These are phyloP conservation scores for Dendrostoma leiphaemia DNA, from an alignment of 2,329 filamentous ascomycete species.

Conservation along the genomic window DNA sequence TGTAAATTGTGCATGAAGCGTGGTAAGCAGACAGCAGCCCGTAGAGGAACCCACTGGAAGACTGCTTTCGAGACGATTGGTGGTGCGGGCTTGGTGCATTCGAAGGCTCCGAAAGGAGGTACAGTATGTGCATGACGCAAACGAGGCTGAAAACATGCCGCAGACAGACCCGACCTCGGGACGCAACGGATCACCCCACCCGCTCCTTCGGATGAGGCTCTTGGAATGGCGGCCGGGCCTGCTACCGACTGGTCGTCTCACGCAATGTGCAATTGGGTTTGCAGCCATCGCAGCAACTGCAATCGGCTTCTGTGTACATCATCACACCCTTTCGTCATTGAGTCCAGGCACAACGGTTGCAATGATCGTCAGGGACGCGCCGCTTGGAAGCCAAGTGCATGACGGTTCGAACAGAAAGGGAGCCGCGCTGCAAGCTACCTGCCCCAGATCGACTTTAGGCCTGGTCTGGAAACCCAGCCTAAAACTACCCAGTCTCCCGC, in stretches of 20 bases:
- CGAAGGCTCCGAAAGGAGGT: too few relatives aligned
- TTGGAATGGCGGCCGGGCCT: too few relatives aligned
- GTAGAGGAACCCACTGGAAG: too few relatives aligned
- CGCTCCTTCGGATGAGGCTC: background rate
- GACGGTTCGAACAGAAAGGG: background rate
- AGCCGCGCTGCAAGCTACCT: background rate
- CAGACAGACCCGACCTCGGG: too few relatives aligned
- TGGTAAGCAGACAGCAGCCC: too few relatives aligned
- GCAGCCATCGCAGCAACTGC: background rate
- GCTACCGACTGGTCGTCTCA: too few relatives aligned
- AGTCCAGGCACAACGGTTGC: background rate
- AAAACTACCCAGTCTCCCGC: background rate
- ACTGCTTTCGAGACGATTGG: too few relatives aligned
- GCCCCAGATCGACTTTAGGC: background rate
- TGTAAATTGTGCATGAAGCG: too few relatives aligned
- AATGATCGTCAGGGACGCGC: slow-evolving; percentile 9
- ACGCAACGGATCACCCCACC: background rate
- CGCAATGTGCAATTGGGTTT: background rate
- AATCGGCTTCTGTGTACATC: background rate
- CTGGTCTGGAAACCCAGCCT: background rate
- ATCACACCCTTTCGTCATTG: slow-evolving; percentile 8
- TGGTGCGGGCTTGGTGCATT: too few relatives aligned
- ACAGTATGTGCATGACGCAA: too few relatives aligned
- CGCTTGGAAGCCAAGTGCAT: background rate
- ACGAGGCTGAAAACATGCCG: too few relatives aligned